Evolutionary conservation across 2,329 filamentous ascomycete species (phyloP).

Genomic region (Alternaria dauci): DNA sequence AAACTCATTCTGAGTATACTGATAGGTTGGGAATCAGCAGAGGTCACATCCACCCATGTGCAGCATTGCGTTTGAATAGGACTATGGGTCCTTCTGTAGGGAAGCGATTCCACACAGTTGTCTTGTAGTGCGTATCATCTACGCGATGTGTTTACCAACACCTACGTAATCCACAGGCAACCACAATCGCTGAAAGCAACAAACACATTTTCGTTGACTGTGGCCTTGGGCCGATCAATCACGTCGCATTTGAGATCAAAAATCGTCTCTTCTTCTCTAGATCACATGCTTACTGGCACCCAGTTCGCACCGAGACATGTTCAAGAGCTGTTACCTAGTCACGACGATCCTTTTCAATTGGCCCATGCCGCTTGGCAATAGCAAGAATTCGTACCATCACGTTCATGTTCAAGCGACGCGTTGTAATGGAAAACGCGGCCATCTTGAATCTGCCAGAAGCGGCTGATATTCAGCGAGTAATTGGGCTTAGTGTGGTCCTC

Average conservation of each 20-base stretch:
- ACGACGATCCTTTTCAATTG: background rate
- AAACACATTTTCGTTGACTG: background rate
- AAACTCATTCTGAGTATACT: conserved; percentile 68
- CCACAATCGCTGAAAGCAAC: background rate
- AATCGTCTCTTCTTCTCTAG: background rate
- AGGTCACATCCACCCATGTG: conserved; percentile 63
- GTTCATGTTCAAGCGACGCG: background rate
- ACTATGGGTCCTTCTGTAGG: no score
- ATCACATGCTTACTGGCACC: background rate
- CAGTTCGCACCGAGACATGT: background rate
- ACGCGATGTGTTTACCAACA: background rate
- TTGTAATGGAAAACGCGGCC: no score
- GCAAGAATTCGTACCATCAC: background rate
- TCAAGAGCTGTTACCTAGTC: background rate
- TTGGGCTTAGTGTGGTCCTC: background rate
- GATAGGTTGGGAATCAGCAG: conserved; percentile 77
- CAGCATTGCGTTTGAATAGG: background rate
- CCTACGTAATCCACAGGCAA: background rate
- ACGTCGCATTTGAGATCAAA: background rate
- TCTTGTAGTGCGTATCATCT: background rate
- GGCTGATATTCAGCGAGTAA: no score
- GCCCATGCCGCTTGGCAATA: background rate
- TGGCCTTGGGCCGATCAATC: background rate
- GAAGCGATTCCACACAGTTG: background rate
- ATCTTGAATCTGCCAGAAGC: background rate